A percentile compares a stretch with the other conserved stretches of the same genome.
phyloP scores from a whole-genome alignment of 106 monocot species.

The Narthecium ossifragum region DNA sequence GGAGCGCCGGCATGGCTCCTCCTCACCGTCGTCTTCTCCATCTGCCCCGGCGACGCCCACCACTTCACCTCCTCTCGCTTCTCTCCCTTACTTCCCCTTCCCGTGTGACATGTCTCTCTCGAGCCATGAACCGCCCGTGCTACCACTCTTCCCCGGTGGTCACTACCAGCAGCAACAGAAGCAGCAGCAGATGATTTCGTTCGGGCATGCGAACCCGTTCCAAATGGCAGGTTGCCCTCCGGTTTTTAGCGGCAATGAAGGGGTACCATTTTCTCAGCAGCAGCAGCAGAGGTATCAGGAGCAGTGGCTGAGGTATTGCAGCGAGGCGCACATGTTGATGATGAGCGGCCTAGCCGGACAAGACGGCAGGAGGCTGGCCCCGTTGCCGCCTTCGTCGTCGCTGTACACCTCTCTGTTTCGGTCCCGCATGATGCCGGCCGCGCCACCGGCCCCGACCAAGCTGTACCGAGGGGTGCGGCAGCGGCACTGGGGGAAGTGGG shows the following conservation, averaged over 20 bases:
- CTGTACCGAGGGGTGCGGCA: constrained; percentile 65
- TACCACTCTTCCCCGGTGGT: constrained; percentile 10
- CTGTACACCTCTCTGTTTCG: constrained; percentile 3
- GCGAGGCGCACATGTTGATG: constrained; percentile 23
- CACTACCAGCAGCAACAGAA: not conserved
- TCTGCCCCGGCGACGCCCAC: not conserved
- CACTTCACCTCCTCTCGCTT: not conserved
- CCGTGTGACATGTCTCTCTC: not conserved
- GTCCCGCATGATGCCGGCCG: constrained; percentile 2
- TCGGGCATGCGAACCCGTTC: not conserved
- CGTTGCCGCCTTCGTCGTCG: not conserved
- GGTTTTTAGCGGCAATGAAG: not conserved
- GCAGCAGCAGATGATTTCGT: constrained; percentile 16
- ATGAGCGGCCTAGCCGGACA: constrained; percentile 11
- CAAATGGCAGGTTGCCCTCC: not conserved
- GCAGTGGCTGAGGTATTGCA: constrained; percentile 9
- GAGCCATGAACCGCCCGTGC: not conserved
- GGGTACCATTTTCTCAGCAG: not conserved
- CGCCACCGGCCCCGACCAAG: constrained; percentile 24
- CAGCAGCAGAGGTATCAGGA: constrained; percentile 13
- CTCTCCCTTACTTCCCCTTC: not conserved
- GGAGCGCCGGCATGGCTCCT: not conserved
- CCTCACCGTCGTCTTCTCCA: not conserved
- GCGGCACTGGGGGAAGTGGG: constrained; percentile 75
- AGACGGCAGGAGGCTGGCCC: not conserved